Percentiles rank a stretch among this genome's conserved stretches.
Evolutionary conservation across 768 basidiomycete species (phyloP).

Genomic region (Lactarius akahatsu): DNA sequence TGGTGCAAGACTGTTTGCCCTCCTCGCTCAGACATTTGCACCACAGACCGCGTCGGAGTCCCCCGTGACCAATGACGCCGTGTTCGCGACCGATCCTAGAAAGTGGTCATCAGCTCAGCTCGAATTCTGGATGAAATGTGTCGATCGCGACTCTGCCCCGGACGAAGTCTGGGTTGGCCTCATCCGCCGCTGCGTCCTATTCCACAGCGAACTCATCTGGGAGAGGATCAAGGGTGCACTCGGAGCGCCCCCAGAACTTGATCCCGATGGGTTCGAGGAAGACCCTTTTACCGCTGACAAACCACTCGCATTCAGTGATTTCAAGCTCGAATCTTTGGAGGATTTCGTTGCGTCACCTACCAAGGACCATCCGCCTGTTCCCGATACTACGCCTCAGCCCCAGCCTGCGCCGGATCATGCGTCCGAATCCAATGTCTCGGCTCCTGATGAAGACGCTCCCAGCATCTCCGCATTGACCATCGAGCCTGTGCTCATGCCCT

Average conservation of each 20-base stretch:
- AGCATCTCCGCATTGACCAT: slow-evolving; percentile 37
- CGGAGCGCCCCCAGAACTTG: slow-evolving; percentile 83
- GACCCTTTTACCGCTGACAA: slow-evolving; percentile 21
- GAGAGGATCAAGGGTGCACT: slow-evolving; percentile 85
- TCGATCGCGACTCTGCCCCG: slow-evolving; percentile 59
- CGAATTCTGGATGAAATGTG: slow-evolving; percentile 60
- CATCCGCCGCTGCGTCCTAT: slow-evolving; percentile 71
- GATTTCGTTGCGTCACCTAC: slow-evolving; percentile 6
- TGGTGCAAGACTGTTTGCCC: slow-evolving; percentile 67
- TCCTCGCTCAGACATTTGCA: slow-evolving; percentile 68
- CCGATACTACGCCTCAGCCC: not conserved
- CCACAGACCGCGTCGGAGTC: slow-evolving; percentile 33
- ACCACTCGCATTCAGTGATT: slow-evolving; percentile 14
- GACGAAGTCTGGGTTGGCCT: slow-evolving; percentile 74
- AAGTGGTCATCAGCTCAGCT: slow-evolving; percentile 75
- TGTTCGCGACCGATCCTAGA: slow-evolving; percentile 51
- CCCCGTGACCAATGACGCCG: slow-evolving; percentile 32
- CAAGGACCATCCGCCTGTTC: not conserved
- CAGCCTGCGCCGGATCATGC: slow-evolving; percentile 15
- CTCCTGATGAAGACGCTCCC: slow-evolving; percentile 6
- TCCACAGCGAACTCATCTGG: slow-evolving; percentile 86
- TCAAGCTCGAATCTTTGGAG: slow-evolving; percentile 13
- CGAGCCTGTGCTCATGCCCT: slow-evolving; percentile 52
- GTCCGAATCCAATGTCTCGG: slow-evolving; percentile 10
- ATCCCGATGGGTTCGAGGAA: slow-evolving; percentile 50